These are phyloP conservation scores for Wickerhamia fluorescens DNA, from an alignment of 805 yeast species.

Conservation along the genomic window DNA sequence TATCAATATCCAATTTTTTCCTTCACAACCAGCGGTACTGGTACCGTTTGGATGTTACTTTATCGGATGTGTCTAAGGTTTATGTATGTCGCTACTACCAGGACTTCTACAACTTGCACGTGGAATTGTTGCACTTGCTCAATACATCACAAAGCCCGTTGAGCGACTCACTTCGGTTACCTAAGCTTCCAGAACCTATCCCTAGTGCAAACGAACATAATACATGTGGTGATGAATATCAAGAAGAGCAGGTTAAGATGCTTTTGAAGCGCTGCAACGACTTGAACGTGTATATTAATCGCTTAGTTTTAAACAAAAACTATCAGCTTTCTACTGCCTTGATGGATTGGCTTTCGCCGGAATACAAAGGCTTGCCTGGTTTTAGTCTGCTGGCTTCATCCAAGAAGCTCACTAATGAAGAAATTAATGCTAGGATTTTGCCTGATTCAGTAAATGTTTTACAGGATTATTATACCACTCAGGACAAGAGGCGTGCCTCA, in stretches of 20 bases:
- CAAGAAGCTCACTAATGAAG: slow-evolving; percentile 13
- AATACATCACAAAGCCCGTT: slow-evolving; percentile 7
- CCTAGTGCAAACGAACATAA: slow-evolving; percentile 23
- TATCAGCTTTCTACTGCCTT: slow-evolving; percentile 21
- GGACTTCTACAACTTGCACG: slow-evolving; percentile 43
- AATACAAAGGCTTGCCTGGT: slow-evolving; percentile 19
- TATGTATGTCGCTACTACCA: slow-evolving; percentile 43
- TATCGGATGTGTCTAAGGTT: slow-evolving; percentile 28
- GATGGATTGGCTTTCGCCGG: slow-evolving; percentile 22
- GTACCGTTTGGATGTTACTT: slow-evolving; percentile 41
- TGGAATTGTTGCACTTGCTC: slow-evolving; percentile 17
- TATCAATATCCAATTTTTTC: slow-evolving; percentile 34
- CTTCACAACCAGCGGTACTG: slow-evolving; percentile 40
- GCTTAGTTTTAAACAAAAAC: slow-evolving; percentile 21
- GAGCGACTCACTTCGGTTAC: slow-evolving; percentile 16
- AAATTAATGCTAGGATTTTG: slow-evolving; percentile 14
- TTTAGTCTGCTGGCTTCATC: slow-evolving; percentile 20
- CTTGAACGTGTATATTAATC: slow-evolving; percentile 33
- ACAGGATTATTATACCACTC: slow-evolving; percentile 4
- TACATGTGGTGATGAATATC: slow-evolving; percentile 6
- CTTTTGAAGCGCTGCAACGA: slow-evolving; percentile 32
- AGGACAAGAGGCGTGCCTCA: not conserved
- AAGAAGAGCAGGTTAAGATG: slow-evolving; percentile 10
- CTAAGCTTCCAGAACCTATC: slow-evolving; percentile 43
- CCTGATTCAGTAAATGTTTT: slow-evolving; percentile 12